Evolutionary conservation across 768 basidiomycete genomes (phyloP).

Genomic region (Candolleomyces eurysporus): DNA sequence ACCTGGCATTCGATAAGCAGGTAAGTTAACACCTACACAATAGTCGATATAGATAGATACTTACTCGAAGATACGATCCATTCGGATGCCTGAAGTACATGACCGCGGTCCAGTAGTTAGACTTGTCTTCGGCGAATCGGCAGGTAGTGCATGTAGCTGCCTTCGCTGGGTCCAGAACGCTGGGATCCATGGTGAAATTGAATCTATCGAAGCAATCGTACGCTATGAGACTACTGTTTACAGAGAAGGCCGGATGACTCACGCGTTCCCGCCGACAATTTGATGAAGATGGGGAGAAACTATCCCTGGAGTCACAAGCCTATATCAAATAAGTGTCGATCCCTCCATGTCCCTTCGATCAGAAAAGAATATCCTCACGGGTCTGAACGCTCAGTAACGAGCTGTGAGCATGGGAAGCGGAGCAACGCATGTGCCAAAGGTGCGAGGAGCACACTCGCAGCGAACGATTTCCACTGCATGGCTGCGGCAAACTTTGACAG

Average conservation of each 20-base stretch:
- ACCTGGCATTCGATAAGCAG: not conserved
- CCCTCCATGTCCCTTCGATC: too few species aligned
- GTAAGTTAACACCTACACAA: too few species aligned
- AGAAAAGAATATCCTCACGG: not conserved
- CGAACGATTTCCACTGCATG: too few species aligned
- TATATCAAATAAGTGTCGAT: not conserved
- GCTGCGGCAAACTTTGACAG: too few species aligned
- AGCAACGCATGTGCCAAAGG: not conserved
- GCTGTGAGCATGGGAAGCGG: not conserved
- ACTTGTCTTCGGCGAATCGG: not conserved
- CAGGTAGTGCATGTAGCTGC: constrained; percentile 8
- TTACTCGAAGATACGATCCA: constrained; percentile 4
- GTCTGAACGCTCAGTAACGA: not conserved
- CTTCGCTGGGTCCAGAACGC: not conserved
- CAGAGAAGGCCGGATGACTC: not conserved
- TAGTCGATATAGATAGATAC: not conserved
- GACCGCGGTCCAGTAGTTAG: too few species aligned
- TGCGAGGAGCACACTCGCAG: too few species aligned
- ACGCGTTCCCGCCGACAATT: constrained; percentile 4
- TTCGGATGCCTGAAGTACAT: not conserved
- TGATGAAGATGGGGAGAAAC: constrained; percentile 10
- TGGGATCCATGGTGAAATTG: constrained; percentile 4
- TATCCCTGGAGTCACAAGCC: constrained; percentile 5
- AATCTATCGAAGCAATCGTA: not conserved
- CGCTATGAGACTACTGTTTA: not conserved